Conservation (phyloP, 1,284 basidiomycete species). For the Rhodotorula sp. region DNA sequence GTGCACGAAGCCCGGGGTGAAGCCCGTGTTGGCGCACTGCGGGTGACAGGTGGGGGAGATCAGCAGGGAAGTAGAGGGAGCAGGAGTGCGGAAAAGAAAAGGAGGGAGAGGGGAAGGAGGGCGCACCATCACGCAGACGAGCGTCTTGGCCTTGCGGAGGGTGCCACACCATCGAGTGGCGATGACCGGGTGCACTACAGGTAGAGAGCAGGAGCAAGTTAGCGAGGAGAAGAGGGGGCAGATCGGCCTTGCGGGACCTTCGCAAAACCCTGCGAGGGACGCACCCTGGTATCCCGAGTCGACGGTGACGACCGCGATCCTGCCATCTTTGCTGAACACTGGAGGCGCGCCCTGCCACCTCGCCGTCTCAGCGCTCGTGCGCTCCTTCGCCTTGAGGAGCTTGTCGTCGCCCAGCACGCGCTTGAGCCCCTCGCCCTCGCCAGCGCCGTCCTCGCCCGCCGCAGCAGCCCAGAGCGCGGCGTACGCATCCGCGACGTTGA, state of each 20-base stretch:
- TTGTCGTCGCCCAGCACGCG: constrained; percentile 25
- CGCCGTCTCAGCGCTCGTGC: constrained; percentile 40
- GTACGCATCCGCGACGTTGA: constrained; percentile 42
- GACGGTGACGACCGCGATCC: constrained; percentile 46
- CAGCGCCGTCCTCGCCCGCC: not conserved
- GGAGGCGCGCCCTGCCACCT: constrained; percentile 44
- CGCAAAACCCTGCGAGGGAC: not conserved
- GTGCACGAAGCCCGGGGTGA: constrained; percentile 17
- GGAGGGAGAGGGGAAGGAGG: not conserved
- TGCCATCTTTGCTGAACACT: constrained; percentile 44
- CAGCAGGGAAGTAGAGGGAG: not conserved
- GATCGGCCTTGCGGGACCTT: not conserved
- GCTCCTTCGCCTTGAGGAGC: constrained; percentile 38
- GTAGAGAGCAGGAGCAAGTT: too few species aligned
- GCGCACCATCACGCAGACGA: constrained; percentile 52
- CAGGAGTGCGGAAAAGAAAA: not conserved
- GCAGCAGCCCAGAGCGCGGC: constrained; percentile 22
- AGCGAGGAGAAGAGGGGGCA: rapidly evolving
- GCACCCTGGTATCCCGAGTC: constrained; percentile 51
- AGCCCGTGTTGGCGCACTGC: constrained; percentile 49
- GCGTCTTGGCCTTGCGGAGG: constrained; percentile 45
- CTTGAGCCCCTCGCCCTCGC: constrained; percentile 12
- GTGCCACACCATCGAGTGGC: constrained; percentile 53
- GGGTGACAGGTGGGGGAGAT: not conserved
- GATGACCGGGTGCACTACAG: constrained; percentile 52